Base-by-base conservation (phyloP, 495 filamentous ascomycete species). In the Aspergillus taichungensis region DNA sequence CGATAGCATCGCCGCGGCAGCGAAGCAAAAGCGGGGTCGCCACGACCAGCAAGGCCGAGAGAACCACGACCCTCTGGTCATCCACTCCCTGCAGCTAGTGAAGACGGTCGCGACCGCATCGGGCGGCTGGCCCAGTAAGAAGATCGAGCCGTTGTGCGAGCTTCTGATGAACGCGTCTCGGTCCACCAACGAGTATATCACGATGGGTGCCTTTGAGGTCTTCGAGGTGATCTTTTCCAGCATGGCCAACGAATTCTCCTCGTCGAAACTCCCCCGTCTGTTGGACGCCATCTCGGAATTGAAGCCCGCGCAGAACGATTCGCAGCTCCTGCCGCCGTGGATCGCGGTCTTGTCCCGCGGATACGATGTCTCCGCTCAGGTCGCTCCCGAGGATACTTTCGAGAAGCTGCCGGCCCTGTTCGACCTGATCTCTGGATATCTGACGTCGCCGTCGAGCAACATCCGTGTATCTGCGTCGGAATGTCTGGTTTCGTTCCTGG, bases 71-170 rank as follows among this genome's bases (percentile, higher is more conserved):
- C 91, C 92, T 10, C 74, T 77, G 11, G 72, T 96, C 13, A 92
- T 96, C 46, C 92, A 96, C 64, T 83, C 88, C 4, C 63, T 98
- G 46, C 94, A 97, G 48, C 72, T 97, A 38, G 79, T 94, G 43
- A 95, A 91, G 73, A 83, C 86, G 2, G 75, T 97, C 48, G 88
- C 91, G 4, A 68, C 74, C 14, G 87, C 85, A 3, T 91, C 88
- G 42, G 85, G 87, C 37, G 91, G 94, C 37, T 98, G 94, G 94
- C 92, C 92, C n/a, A 94, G 84, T 66, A 85, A 83, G 71, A 94
- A 94, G 65, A 89, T 96, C 38, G 92, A 98, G 67, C 66, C 80
- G 5, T 75, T 98, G 30, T 95, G 89, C 60, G 88, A 95, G 58
- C 64, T 90, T 31, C 68, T 98, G 45, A 83, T 98, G 57, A 79